phyloP scores from a whole-genome alignment of 2,329 filamentous ascomycete genomes.

The Fusarium kyushuense region DNA sequence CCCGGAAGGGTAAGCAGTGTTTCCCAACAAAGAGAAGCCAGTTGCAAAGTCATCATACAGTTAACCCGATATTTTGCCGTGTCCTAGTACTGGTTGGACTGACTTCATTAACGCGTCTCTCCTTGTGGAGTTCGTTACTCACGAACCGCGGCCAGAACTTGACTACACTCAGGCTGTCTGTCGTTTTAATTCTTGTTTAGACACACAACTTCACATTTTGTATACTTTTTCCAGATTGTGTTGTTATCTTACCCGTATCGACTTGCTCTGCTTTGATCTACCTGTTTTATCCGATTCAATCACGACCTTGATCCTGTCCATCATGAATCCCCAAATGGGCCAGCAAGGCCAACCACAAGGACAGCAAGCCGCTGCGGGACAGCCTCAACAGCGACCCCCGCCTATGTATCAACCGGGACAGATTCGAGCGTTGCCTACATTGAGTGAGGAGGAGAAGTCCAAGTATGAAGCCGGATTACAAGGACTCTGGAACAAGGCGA shows the following conservation, averaged over 20 bases:
- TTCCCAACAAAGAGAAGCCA: conserved; percentile 16
- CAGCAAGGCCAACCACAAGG: conserved; percentile 45
- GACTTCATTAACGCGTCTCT: conserved; percentile 21
- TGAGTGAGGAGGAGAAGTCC: conserved; percentile 66
- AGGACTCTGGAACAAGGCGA: conserved; percentile 65
- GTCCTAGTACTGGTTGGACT: neutral
- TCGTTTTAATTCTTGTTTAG: neutral
- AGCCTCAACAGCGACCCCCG: conserved; percentile 45
- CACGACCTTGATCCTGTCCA: neutral
- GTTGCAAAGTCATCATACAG: neutral
- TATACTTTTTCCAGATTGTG: neutral
- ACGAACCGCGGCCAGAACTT: conserved; percentile 26
- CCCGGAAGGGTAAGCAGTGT: conserved; percentile 17
- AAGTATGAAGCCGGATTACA: conserved; percentile 71
- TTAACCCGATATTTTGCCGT: conserved; percentile 30
- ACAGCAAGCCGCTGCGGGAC: conserved; percentile 43
- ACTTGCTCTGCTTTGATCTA: neutral
- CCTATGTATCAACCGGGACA: conserved; percentile 65
- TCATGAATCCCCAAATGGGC: conserved; percentile 46
- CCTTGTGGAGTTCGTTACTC: conserved; percentile 17
- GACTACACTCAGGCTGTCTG: conserved; percentile 12
- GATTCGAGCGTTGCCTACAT: conserved; percentile 62
- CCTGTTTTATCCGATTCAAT: neutral
- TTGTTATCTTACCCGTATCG: neutral
- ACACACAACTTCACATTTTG: neutral